These are phyloP conservation scores for Caryopteris hybrid DNA, from an alignment of 305 asterid species.

Conservation along the genomic window DNA sequence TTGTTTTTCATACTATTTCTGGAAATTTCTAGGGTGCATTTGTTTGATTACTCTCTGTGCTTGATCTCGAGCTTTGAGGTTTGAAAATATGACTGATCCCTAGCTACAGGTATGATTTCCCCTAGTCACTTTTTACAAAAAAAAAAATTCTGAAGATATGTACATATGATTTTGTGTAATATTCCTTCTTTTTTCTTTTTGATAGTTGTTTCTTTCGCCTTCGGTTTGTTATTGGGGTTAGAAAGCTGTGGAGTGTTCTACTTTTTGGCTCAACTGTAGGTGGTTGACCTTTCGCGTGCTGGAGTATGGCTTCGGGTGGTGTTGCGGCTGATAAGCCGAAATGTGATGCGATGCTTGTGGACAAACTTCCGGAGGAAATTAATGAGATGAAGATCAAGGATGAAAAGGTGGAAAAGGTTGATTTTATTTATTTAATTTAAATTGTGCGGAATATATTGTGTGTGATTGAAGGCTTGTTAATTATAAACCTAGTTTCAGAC, in stretches of 20 bases:
- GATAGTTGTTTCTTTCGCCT: neutral
- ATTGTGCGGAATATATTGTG: neutral
- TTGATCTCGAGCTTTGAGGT: slow-evolving; percentile 7
- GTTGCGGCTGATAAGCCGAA: slow-evolving; percentile 48
- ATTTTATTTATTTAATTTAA: neutral
- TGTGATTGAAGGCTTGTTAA: neutral
- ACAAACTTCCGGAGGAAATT: slow-evolving; percentile 75
- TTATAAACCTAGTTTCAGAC: neutral
- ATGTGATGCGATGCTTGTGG: slow-evolving; percentile 68
- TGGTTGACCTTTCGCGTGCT: neutral
- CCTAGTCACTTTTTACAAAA: neutral
- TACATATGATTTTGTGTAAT: no score
- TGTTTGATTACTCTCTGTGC: slow-evolving; percentile 5
- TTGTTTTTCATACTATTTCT: neutral
- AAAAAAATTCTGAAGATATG: neutral
- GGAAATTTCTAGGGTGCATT: slow-evolving; percentile 7
- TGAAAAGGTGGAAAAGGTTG: slow-evolving; percentile 75
- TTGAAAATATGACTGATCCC: slow-evolving; percentile 28
- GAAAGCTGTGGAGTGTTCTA: no score
- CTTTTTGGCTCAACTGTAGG: neutral
- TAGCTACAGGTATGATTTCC: slow-evolving; percentile 29
- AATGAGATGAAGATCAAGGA: slow-evolving; percentile 83
- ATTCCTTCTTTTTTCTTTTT: neutral
- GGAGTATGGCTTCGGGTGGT: slow-evolving; percentile 44
- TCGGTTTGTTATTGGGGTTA: slow-evolving; percentile 14